These are phyloP conservation scores for Sugiyamaella japonica DNA, from an alignment of 1,139 yeast genomes.

Conservation along the genomic window DNA sequence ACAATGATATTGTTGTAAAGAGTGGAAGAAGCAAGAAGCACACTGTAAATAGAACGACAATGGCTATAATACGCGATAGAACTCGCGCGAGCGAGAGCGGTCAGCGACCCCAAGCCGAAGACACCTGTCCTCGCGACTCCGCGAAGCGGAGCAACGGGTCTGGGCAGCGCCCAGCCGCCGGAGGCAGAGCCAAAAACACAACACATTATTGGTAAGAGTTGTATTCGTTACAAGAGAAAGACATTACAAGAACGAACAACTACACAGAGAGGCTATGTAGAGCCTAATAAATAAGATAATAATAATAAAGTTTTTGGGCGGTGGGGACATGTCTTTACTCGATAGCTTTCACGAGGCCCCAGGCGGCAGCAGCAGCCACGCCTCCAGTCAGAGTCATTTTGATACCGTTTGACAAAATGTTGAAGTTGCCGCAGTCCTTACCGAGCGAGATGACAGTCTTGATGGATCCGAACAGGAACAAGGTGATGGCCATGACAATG, in stretches of 20 bases:
- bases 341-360: constrained; percentile 82
- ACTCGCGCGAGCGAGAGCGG: no score
- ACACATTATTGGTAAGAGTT: background rate
- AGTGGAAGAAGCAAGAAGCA: no score
- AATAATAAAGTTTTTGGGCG: background rate
- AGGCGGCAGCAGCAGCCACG: constrained; percentile 94
- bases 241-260: constrained; percentile 8
- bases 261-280: no score
- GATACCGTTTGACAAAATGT: constrained; percentile 73
- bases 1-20: no score
- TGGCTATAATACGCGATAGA: no score
- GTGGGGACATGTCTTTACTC: constrained; percentile 48
- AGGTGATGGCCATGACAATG: constrained; percentile 77
- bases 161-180: no score
- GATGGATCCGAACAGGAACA: constrained; percentile 82
- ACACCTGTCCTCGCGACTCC: no score
- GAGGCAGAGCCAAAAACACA: no score
- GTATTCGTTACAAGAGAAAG: constrained; percentile 4
- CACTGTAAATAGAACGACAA: no score
- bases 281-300: background rate
- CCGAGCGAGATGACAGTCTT: constrained; percentile 87
- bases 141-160: no score
- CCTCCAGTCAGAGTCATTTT: constrained; percentile 95
- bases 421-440: constrained; percentile 60
- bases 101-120: no score